Evolutionary conservation across 2,329 filamentous ascomycete genomes (phyloP).

Genomic region (Penicillium sp.): DNA sequence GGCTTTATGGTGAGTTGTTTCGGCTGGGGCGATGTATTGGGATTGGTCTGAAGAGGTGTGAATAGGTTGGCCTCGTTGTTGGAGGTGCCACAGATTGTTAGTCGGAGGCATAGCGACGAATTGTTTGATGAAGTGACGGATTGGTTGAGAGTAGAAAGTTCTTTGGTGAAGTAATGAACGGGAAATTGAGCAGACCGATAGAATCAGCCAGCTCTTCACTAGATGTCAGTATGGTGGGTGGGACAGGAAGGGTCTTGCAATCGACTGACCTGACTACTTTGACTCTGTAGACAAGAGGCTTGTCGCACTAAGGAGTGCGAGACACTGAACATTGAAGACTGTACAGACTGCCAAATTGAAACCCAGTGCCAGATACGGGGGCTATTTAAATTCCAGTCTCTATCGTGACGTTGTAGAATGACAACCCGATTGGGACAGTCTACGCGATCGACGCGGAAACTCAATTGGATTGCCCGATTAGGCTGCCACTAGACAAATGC

Average conservation of each 20-base stretch:
- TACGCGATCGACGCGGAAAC: conserved; percentile 11
- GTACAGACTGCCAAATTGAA: neutral
- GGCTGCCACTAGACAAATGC: neutral
- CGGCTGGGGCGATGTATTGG: conserved; percentile 19
- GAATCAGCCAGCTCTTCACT: neutral
- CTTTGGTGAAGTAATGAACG: neutral
- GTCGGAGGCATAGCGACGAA: conserved; percentile 10
- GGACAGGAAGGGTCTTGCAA: neutral
- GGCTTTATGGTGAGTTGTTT: conserved; percentile 25
- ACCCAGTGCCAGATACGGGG: too few species aligned
- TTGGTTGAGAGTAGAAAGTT: neutral
- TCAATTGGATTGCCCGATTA: conserved; percentile 7
- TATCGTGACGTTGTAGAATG: neutral
- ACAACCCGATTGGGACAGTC: conserved; percentile 7
- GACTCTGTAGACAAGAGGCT: neutral
- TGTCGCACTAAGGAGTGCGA: neutral
- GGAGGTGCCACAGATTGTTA: conserved; percentile 10
- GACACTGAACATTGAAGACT: neutral
- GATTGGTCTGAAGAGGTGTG: conserved; percentile 8
- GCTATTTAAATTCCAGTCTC: neutral
- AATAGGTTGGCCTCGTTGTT: conserved; percentile 1
- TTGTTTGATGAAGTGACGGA: neutral
- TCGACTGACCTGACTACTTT: neutral
- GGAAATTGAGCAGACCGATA: neutral
- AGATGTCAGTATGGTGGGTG: neutral